These are phyloP conservation scores for Cokeromyces recurvatus DNA, from an alignment of 371 early-diverging fungal species.

Conservation along the genomic window DNA sequence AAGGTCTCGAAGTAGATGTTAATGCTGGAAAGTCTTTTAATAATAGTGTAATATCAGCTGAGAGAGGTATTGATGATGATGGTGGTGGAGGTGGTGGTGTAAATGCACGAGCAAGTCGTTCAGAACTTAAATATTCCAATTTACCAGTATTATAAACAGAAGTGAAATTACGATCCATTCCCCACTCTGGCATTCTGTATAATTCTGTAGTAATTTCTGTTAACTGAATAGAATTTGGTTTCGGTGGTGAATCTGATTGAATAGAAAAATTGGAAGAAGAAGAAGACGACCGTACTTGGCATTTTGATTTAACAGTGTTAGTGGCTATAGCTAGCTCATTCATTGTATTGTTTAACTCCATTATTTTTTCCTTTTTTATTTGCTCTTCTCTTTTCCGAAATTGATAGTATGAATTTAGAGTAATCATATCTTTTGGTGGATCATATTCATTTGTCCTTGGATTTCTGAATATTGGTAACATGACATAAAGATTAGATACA, in stretches of 20 bases:
- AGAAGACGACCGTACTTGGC: background rate
- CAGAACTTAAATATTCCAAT: background rate
- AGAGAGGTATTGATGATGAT: background rate
- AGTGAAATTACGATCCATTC: background rate
- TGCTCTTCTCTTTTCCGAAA: background rate
- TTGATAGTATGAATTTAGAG: background rate
- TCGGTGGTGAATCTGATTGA: background rate
- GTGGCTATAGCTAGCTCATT: too few species aligned
- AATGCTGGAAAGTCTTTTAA: background rate
- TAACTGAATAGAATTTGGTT: too few species aligned
- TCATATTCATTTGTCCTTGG: background rate
- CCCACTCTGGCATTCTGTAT: slow-evolving; percentile 7
- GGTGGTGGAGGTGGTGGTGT: background rate
- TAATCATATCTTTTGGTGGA: slow-evolving; percentile 10
- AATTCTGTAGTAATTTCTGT: too few species aligned
- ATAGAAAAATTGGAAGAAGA: background rate
- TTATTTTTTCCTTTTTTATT: background rate
- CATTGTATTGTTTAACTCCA: too few species aligned
- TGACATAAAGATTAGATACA: background rate
- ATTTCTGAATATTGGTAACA: slow-evolving; percentile 12
- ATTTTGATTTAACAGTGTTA: too few species aligned
- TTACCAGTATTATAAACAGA: background rate
- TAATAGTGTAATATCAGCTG: background rate
- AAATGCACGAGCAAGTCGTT: background rate
- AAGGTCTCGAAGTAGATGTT: too few species aligned